These are phyloP conservation scores for Naematelia aurantialba DNA, from an alignment of 768 basidiomycete genomes.

Conservation along the genomic window DNA sequence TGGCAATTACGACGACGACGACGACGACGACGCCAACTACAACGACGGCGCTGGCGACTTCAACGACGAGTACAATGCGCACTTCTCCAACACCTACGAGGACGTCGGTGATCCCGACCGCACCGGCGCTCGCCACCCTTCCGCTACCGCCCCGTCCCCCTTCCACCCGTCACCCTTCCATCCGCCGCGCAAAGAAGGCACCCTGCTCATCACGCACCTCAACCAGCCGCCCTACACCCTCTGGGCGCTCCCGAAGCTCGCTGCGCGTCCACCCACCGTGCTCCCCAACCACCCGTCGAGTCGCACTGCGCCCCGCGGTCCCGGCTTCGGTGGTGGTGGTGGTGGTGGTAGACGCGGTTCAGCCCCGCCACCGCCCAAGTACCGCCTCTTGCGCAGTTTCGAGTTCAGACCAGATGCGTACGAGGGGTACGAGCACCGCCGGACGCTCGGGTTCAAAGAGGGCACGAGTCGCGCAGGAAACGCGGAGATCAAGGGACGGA, in stretches of 20 bases:
- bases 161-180: constrained; percentile 7
- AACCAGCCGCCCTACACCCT: constrained; percentile 81
- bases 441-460: constrained; percentile 80
- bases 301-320: too few relatives aligned
- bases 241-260: constrained; percentile 59
- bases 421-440: constrained; percentile 86
- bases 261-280: constrained; percentile 62
- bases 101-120: too few relatives aligned
- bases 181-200: constrained; percentile 57
- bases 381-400: constrained; percentile 72
- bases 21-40: too few relatives aligned
- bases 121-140: neutral
- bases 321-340: too few relatives aligned
- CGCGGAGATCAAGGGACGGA: constrained; percentile 55
- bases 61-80: constrained; percentile 11
- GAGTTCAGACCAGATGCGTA: constrained; percentile 66
- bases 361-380: constrained; percentile 66
- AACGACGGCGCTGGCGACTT: too few relatives aligned
- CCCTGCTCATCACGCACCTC: constrained; percentile 77
- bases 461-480: constrained; percentile 63
- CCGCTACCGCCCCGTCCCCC: neutral
- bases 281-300: too few relatives aligned
- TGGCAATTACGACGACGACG: constrained; percentile 25
- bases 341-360: too few relatives aligned
- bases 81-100: constrained; percentile 8